Evolutionary conservation across 495 filamentous ascomycete genomes (phyloP), one percentile per base, ranked within the genome.

Genomic region (Lepidopterella palustris): DNA sequence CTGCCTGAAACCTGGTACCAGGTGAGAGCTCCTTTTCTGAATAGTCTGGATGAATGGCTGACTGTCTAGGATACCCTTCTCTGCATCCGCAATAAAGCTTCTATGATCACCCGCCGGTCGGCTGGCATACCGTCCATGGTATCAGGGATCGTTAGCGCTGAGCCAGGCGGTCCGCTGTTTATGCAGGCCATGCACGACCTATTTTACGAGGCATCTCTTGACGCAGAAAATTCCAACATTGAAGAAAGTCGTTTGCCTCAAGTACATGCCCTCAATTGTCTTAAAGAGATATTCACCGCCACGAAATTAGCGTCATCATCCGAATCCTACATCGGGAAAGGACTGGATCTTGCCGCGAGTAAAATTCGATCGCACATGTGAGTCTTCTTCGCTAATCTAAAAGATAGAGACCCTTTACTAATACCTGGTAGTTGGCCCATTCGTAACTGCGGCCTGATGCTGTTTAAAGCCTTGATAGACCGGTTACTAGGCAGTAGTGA

Each of bases 261-360:
- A 73, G 93, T 97, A 1, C 93, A 98, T 67, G 90, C 92, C 0
- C 78, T 96, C 62, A 98, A 98, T 62, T 95, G 86, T 61, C 72
- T 97, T 45, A 89, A 92, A 68, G 88, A 91, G 55, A 84, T 93
- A 5, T 93, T 96, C 68, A 88, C 82, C 31, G 89, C 86, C 65
- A 86, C 87, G 4, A 81, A 82, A 21, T 77, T 96, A 11, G 84
- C 83, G 9, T 71, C 73, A 21, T 66, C 71, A 35, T 84, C 87
- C 0, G 88, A 92, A 59, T 72, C 70, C 0, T 84, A 88, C 61
- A 78, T 97, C 25, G 85, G 87, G 54, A 70, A 80, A n/a, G 81
- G 81, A 9, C 74, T 97, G 18, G 81, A 84, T 35, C 77, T 96
- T 35, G 90, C 90, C 6, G 86, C 87, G 11, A 76, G 79, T 29